Evolutionary conservation across 2,329 filamentous ascomycete species (phyloP).

Genomic region (Boeremia lycopersici): DNA sequence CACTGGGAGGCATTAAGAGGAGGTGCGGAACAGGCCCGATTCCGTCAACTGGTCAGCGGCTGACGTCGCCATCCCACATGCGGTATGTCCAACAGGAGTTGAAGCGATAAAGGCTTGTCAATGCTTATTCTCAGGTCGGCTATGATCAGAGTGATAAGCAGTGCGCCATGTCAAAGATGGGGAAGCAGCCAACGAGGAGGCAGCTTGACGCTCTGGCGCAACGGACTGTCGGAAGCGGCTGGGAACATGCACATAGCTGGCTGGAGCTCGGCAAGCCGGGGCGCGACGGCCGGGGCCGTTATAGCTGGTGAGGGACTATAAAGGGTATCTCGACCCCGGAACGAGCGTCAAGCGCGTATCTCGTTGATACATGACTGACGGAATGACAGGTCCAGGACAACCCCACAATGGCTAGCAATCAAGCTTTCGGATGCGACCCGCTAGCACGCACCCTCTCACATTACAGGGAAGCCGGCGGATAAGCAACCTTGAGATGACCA

Average conservation of each 20-base stretch:
- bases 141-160: constrained; percentile 1
- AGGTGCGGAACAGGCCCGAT: constrained; percentile 4
- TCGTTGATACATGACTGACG: constrained; percentile 10
- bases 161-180: constrained; percentile 2
- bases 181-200: constrained; percentile 5
- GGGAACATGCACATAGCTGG: not conserved
- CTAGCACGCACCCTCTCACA: too few species aligned
- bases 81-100: constrained; percentile 15
- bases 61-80: constrained; percentile 17
- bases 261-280: not conserved
- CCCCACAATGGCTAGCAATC: constrained; percentile 7
- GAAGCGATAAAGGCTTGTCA: constrained; percentile 14
- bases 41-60: not conserved
- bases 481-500: too few species aligned
- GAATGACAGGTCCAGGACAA: constrained; percentile 13
- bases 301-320: not conserved
- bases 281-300: not conserved
- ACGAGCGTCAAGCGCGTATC: constrained; percentile 18
- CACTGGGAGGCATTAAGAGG: constrained; percentile 4
- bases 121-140: constrained; percentile 12
- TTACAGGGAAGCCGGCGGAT: too few species aligned
- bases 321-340: constrained; percentile 5
- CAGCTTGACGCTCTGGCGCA: not conserved
- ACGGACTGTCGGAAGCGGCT: not conserved
- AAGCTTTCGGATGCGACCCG: constrained; percentile 10